These are phyloP conservation scores for Botryosphaeria dothidea DNA, from an alignment of 2,329 filamentous ascomycete genomes.

Conservation along the genomic window DNA sequence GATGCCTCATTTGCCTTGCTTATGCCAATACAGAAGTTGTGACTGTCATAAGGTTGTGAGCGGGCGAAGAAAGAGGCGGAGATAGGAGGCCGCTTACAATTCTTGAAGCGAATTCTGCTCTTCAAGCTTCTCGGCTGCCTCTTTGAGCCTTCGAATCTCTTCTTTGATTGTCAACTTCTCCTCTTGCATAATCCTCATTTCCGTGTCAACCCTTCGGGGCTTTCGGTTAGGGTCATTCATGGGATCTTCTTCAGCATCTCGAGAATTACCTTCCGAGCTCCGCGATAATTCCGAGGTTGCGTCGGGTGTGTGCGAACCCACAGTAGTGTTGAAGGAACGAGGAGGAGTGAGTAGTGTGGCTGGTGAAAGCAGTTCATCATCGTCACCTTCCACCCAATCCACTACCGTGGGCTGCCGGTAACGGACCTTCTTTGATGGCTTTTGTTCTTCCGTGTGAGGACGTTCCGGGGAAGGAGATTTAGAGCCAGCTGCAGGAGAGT, in stretches of 20 bases:
- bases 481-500: neutral
- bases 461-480: neutral
- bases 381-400: neutral
- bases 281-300: neutral
- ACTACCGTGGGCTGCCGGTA: slow-evolving; percentile 1
- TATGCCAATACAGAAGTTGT: neutral
- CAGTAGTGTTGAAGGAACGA: neutral
- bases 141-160: slow-evolving; percentile 1
- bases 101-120: neutral
- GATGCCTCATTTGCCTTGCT: neutral
- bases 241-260: neutral
- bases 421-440: neutral
- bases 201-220: neutral
- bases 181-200: neutral
- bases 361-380: neutral
- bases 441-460: no score
- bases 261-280: neutral
- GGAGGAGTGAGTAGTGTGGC: neutral
- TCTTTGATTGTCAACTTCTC: neutral
- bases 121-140: neutral
- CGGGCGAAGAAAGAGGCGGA: neutral
- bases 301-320: neutral
- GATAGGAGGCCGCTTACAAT: neutral
- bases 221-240: neutral
- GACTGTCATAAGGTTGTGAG: neutral